phyloP scores from a whole-genome alignment of 139 green algal genomes.

The Asterochloris erici region DNA sequence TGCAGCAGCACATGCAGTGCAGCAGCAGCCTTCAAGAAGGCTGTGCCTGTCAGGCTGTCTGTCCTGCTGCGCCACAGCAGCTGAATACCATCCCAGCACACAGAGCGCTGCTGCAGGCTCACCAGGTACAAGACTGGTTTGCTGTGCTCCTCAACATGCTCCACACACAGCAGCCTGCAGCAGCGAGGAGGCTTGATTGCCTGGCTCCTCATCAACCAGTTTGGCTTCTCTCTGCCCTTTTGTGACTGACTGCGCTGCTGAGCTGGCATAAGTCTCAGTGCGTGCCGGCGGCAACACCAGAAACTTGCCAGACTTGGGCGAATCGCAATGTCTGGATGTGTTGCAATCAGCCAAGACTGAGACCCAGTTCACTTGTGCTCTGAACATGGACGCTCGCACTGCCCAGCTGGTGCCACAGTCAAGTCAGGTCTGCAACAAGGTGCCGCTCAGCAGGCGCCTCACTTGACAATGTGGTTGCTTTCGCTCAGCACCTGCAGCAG shows the following conservation, averaged over 20 bases:
- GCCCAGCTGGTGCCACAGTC: too few relatives aligned
- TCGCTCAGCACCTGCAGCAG: constrained; percentile 69
- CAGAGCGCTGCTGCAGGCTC: neutral
- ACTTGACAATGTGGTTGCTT: constrained; percentile 92
- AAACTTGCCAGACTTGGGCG: too few relatives aligned
- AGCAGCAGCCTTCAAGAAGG: neutral
- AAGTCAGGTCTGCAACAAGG: too few relatives aligned
- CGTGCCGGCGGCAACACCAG: too few relatives aligned
- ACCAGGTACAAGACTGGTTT: constrained; percentile 97
- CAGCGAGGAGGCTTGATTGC: neutral
- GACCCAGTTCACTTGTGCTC: neutral
- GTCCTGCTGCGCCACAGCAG: neutral
- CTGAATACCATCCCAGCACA: neutral
- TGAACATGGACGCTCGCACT: too few relatives aligned
- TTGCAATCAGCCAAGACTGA: neutral
- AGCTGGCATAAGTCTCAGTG: too few relatives aligned
- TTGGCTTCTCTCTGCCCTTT: too few relatives aligned
- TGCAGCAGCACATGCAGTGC: neutral
- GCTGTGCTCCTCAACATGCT: constrained; percentile 94
- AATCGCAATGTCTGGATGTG: too few relatives aligned
- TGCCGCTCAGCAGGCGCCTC: neutral
- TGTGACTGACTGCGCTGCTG: too few relatives aligned
- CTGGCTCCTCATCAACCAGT: neutral
- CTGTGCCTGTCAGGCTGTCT: too few relatives aligned
- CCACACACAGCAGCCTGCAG: constrained; percentile 88